Base-by-base conservation (phyloP, 306 rosid genomes). In the Quercus dentata region DNA sequence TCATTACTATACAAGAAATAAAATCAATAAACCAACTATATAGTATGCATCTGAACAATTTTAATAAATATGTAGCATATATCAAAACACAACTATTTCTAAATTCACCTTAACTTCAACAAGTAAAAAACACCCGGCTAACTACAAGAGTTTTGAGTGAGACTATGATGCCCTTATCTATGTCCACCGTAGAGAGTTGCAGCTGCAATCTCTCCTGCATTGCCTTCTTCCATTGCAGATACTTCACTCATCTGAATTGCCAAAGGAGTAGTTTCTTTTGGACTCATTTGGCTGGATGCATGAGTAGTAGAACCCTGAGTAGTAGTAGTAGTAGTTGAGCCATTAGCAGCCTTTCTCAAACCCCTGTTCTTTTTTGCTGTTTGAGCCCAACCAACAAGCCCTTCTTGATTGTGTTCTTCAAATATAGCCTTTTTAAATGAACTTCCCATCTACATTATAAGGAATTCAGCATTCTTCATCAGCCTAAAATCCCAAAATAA, bases 391-490 rank as follows among this genome's bases (percentile, higher is more conserved):
- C 77, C 86, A 62, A 70, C 78, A 20, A 83, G 77, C 1, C 80
- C 80, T 19, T 13, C 83, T 54, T 83, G 86, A 52, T 75, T 59
- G 12, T 69, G 74, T 55, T 83, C 83, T 44, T 79, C 63, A 56
- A 83, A 79, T 58, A 83, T 83, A 52, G 77, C 86, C 35, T 59
- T 74, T 74, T 83, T 79, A 33, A 74, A 83, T 5, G 86, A 79
- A 70, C 62, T 83, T 70, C 86, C 86, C 86, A 83, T 83, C 86
- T 83, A 59, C 77, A 52, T 35, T 33, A 18, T 31, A 68, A 38
- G 27, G 52, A 35, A 68, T n/a, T 46, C 52, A 30, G 23, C 2
- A 18, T 1, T 8, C 4, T 67, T 67, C 71, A 31, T 68, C 28
- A 68, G 28, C 52, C 4, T 3, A 68, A 38, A 19, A 35, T 23